These are phyloP conservation scores for Colletotrichum godetiae DNA, from an alignment of 2,329 filamentous ascomycete genomes.

Conservation along the genomic window DNA sequence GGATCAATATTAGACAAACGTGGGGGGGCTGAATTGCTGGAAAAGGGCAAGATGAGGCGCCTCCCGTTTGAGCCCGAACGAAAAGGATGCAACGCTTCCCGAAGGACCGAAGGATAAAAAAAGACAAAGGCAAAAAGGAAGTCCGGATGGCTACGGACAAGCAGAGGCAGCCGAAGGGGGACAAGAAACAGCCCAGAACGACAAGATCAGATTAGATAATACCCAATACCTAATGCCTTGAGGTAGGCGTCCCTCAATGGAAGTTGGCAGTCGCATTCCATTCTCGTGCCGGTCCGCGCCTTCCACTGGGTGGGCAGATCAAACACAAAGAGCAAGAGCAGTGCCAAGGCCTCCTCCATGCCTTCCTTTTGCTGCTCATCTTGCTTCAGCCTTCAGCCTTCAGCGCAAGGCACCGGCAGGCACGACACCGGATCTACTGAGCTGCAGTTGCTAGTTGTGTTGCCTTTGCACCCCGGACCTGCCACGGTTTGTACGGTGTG, in stretches of 20 bases:
- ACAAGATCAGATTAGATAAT: constrained; percentile 25
- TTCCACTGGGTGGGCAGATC: constrained; percentile 5
- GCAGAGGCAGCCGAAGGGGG: too few species aligned
- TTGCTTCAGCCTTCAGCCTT: background rate
- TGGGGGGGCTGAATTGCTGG: background rate
- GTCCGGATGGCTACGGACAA: background rate
- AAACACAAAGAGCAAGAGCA: background rate
- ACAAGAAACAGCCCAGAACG: too few species aligned
- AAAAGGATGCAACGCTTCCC: constrained; percentile 9
- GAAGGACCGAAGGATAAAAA: background rate
- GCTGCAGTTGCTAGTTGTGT: background rate
- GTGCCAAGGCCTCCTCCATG: background rate
- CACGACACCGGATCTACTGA: background rate
- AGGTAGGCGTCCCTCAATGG: background rate
- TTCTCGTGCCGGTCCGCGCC: background rate
- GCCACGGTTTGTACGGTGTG: background rate
- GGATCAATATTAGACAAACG: background rate
- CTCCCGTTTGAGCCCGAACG: background rate
- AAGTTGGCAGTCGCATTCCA: background rate
- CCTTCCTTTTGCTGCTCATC: background rate
- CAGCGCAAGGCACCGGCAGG: background rate
- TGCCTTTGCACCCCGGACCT: background rate
- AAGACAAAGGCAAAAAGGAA: background rate
- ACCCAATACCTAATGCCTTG: background rate
- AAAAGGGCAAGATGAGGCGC: constrained; percentile 4